Evolutionary conservation across 1,284 basidiomycete genomes (phyloP), one percentile per base, ranked within the genome.

Genomic region (Earliella scabrosa): DNA sequence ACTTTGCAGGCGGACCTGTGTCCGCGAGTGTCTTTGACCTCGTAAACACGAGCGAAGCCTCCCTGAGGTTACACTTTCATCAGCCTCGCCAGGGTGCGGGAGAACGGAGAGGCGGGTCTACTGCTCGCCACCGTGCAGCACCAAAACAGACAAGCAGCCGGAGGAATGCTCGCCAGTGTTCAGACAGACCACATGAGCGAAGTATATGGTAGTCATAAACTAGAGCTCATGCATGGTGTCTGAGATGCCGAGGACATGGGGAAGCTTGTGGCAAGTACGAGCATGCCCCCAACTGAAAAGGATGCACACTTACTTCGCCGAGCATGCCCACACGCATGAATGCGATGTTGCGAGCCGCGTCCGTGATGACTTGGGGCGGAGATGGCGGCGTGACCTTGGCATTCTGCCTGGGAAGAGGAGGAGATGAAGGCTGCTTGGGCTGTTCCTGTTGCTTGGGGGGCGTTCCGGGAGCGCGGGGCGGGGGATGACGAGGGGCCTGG

Each of bases 1-100:
- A 95, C 93, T 75, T 94, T 95, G 72, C 92, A 90, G n/a, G 95
- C 94, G 45, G 87, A 77, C 36, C 90, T 79, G 18, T 74, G 72
- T 14, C 86, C 86, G 38, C 77, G 76, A 8, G 74, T 66, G 67
- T 96, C 90, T 69, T 88, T 83, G 21, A 95, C 90, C 76, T 93
- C 92, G 64, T 94, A 96, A 5, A 96, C 93, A 47, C 93, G 83
- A 5, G 93, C 93, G 69, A 96, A 96, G 1, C 93, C 93, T 63
- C 93, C 93, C 92, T 95, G 60, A 6, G 18, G 2, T 18, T 47
- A 52, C 31, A 20, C n/a, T n/a, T 38, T 3, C 9, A 38, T 47
- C 27, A 52, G 44, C 27, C 13, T 21, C 20, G 2, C 23, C 29
- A 45, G n/a, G 26, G 13, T 32, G 9, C 2, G 36, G n/a, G 4